Evolutionary conservation across 495 filamentous ascomycete genomes (phyloP).

Genomic region (Penicillium lagena): DNA sequence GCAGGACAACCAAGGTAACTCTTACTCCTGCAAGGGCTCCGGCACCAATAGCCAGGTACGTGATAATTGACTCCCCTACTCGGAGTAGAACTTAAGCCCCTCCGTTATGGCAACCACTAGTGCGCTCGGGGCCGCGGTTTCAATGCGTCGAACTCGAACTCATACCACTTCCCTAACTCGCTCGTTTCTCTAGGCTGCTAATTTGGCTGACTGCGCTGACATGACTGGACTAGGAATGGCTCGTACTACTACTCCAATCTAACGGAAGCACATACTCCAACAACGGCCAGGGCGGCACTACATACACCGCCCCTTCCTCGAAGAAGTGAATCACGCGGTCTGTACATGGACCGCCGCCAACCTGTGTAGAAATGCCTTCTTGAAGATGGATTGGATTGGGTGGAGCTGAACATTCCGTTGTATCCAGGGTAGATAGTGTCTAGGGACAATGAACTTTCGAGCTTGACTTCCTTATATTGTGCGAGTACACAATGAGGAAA

Average conservation of each 20-base stretch:
- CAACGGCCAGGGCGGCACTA: constrained; percentile 21
- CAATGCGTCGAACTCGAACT: constrained; percentile 20
- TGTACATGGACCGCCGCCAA: too few species aligned
- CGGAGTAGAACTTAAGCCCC: too few species aligned
- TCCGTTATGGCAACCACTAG: constrained; percentile 32
- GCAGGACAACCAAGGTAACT: constrained; percentile 2
- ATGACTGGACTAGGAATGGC: constrained; percentile 15
- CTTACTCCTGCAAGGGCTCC: constrained; percentile 24
- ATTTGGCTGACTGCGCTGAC: background rate
- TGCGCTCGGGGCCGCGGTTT: constrained; percentile 31
- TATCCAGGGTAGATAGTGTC: too few species aligned
- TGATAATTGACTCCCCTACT: background rate
- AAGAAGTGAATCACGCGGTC: background rate
- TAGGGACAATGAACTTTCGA: too few species aligned
- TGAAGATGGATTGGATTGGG: too few species aligned
- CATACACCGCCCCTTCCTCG: constrained; percentile 17
- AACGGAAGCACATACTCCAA: constrained; percentile 36
- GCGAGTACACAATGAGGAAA: too few species aligned
- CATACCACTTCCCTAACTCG: constrained; percentile 39
- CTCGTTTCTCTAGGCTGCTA: background rate
- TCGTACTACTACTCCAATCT: constrained; percentile 39
- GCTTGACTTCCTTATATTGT: too few species aligned
- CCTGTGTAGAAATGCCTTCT: too few species aligned
- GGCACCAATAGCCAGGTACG: constrained; percentile 30
- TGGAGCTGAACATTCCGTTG: too few species aligned